A percentile compares a stretch with the other conserved stretches of the same genome.
Evolutionary conservation across 108 stramenopile genomes (phyloP).

Genomic region (Nannochloropsis gaditana): DNA sequence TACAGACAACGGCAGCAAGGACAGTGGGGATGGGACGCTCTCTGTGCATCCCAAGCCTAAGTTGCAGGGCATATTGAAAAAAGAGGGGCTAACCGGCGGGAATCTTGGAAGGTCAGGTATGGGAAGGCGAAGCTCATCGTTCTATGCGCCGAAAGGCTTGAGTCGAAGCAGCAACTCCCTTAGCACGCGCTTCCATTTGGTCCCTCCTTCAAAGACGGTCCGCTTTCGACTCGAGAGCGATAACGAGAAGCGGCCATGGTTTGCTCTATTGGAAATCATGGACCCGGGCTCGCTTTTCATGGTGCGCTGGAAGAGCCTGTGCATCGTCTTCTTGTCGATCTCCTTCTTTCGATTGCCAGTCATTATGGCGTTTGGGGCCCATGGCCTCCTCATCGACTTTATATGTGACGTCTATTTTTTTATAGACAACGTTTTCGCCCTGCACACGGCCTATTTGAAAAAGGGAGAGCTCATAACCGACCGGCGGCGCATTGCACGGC

Average conservation of each 20-base stretch:
- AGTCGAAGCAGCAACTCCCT: background rate
- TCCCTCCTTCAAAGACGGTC: background rate
- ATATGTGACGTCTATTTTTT: conserved; percentile 6
- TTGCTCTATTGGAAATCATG: background rate
- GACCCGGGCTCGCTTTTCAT: background rate
- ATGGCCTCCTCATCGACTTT: background rate
- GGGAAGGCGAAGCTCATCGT: conserved; percentile 7
- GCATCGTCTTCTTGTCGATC: background rate
- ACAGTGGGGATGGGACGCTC: background rate
- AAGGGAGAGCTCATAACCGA: background rate
- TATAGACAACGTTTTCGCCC: background rate
- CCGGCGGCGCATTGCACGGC: background rate
- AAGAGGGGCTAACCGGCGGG: background rate
- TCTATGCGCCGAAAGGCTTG: background rate
- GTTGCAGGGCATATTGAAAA: background rate
- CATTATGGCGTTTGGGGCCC: conserved; percentile 7
- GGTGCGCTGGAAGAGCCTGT: conserved; percentile 12
- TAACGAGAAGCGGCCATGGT: conserved; percentile 12
- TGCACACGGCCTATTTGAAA: background rate
- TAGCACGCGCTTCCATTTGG: background rate
- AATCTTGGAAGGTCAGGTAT: background rate
- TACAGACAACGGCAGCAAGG: background rate
- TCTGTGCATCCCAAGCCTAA: background rate
- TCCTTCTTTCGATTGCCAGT: conserved; percentile 20
- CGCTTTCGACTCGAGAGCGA: background rate